These are phyloP conservation scores for Didymella arachidicola DNA, from an alignment of 2,329 filamentous ascomycete genomes.

Conservation along the genomic window DNA sequence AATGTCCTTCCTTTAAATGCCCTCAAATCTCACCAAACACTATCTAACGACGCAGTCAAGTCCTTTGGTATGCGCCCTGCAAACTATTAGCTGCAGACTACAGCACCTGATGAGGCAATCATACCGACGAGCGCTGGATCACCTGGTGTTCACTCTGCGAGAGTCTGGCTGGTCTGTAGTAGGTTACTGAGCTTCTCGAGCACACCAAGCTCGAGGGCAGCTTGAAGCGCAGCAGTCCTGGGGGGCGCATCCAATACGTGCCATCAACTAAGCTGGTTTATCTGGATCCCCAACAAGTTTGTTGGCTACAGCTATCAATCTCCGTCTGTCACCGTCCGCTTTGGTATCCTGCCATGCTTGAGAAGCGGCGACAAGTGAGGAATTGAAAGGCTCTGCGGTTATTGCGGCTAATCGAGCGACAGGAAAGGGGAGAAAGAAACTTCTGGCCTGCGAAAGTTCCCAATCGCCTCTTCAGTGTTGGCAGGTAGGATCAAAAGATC, in stretches of 20 bases:
- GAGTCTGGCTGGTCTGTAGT: background rate
- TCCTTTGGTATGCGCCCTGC: slow-evolving; percentile 7
- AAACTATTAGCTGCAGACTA: background rate
- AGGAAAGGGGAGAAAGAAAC: background rate
- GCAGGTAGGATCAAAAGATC: background rate
- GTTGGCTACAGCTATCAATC: slow-evolving; percentile 7
- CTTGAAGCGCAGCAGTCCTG: slow-evolving; percentile 7
- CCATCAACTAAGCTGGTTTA: slow-evolving; percentile 3
- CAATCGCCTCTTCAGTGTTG: background rate
- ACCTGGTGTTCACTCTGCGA: slow-evolving; percentile 1
- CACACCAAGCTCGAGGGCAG: slow-evolving; percentile 5
- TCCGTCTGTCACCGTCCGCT: background rate
- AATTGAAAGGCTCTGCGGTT: background rate
- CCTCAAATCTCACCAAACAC: background rate
- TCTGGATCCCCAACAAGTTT: slow-evolving; percentile 1
- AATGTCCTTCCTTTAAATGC: background rate
- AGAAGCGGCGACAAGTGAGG: background rate
- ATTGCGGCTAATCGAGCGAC: background rate
- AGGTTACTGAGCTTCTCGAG: slow-evolving; percentile 1
- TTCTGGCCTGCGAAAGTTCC: background rate
- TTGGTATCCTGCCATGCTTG: background rate
- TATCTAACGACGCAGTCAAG: background rate
- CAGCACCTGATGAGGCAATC: background rate
- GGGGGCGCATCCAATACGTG: slow-evolving; percentile 5
- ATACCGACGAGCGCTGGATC: slow-evolving; percentile 4